A percentile compares a stretch with the other conserved stretches of the same genome.
phyloP scores from a whole-genome alignment of 495 filamentous ascomycete species.

The Filosporella fistucella region DNA sequence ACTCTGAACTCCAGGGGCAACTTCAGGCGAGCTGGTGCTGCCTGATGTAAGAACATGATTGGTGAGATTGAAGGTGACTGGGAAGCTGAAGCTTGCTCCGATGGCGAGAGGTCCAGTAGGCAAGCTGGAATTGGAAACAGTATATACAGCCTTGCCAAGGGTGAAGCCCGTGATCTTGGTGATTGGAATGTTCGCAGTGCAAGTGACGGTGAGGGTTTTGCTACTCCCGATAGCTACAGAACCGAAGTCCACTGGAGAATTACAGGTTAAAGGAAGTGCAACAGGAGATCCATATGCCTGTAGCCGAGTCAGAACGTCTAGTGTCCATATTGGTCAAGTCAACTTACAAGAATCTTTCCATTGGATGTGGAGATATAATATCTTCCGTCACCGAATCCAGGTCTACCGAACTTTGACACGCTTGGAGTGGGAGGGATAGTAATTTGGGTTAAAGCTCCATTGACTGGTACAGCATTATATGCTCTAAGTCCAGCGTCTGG shows the following conservation, averaged over 20 bases:
- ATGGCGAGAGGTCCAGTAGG: slow-evolving; percentile 26
- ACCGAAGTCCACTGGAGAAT: slow-evolving; percentile 36
- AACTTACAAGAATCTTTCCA: slow-evolving; percentile 30
- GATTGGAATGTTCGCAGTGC: slow-evolving; percentile 31
- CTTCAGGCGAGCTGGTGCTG: slow-evolving; percentile 17
- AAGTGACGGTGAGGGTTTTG: slow-evolving; percentile 26
- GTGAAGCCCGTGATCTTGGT: slow-evolving; percentile 27
- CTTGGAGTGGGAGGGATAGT: slow-evolving; percentile 24
- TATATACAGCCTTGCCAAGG: slow-evolving; percentile 26
- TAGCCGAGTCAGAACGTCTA: not conserved
- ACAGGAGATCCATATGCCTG: slow-evolving; percentile 31
- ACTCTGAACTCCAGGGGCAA: slow-evolving; percentile 18
- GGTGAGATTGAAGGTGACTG: slow-evolving; percentile 33
- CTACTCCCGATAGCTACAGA: slow-evolving; percentile 28
- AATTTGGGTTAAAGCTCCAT: slow-evolving; percentile 33
- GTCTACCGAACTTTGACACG: slow-evolving; percentile 30
- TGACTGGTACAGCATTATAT: slow-evolving; percentile 31
- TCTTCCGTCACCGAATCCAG: slow-evolving; percentile 35
- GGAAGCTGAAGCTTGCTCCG: slow-evolving; percentile 31
- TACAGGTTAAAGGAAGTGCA: slow-evolving; percentile 31
- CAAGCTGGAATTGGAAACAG: slow-evolving; percentile 27
- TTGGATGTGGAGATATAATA: slow-evolving; percentile 32
- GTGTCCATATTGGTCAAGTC: not conserved
- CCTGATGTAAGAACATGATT: slow-evolving; percentile 22
- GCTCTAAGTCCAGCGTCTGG: slow-evolving; percentile 31